These are phyloP conservation scores for Aquilaria malaccensis DNA, from an alignment of 345 rosid genomes.

Conservation along the genomic window DNA sequence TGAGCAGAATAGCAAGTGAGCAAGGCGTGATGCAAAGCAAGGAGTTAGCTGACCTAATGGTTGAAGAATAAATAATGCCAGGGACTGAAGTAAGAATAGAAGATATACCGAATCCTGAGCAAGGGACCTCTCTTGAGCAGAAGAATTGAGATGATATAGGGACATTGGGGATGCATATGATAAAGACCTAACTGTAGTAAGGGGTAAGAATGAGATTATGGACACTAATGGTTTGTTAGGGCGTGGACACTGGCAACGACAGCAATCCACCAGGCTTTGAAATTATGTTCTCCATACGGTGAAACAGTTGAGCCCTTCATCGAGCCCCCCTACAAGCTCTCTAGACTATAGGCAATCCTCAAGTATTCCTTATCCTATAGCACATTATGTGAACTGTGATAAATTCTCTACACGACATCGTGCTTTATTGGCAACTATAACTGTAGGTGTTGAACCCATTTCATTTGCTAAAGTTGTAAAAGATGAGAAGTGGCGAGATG, in stretches of 20 bases:
- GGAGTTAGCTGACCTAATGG: not conserved
- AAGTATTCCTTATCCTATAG: not conserved
- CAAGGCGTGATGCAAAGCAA: not conserved
- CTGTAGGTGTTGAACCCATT: not conserved
- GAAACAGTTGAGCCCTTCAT: no score
- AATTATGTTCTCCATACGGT: not conserved
- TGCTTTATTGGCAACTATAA: not conserved
- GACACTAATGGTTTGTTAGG: not conserved
- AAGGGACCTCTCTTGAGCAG: no score
- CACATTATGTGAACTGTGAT: no score
- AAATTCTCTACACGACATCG: not conserved
- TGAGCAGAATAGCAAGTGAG: not conserved
- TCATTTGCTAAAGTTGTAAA: not conserved
- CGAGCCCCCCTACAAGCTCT: not conserved
- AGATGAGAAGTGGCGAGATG: slow-evolving; percentile 1
- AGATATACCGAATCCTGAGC: no score
- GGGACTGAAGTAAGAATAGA: no score
- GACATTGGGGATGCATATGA: no score
- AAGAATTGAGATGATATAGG: no score
- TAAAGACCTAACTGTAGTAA: no score
- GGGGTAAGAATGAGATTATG: no score
- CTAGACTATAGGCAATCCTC: not conserved
- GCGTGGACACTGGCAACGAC: not conserved
- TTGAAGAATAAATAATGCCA: not conserved
- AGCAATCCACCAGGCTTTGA: not conserved